These are phyloP conservation scores for Xylaria intraflava DNA, from an alignment of 495 filamentous ascomycete species.

Conservation along the genomic window DNA sequence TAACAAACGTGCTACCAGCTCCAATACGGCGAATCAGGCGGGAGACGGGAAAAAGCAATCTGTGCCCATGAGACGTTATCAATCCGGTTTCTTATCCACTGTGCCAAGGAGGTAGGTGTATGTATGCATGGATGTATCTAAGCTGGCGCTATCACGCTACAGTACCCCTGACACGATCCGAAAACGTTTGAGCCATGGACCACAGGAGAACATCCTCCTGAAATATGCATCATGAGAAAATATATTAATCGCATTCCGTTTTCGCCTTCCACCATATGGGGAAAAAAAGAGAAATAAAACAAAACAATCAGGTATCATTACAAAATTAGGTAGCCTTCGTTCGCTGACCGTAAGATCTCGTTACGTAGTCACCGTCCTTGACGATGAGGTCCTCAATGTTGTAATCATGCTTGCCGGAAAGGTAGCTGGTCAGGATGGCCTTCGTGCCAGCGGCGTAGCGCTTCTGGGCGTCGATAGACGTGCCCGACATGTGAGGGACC, in stretches of 20 bases:
- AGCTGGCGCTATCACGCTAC: conserved; percentile 2
- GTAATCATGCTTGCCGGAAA: conserved; percentile 81
- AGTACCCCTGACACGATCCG: not conserved
- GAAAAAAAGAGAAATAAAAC: too few species aligned
- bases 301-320: too few species aligned
- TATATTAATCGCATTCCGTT: not conserved
- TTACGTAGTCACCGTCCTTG: conserved; percentile 85
- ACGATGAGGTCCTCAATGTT: conserved; percentile 88
- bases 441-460: conserved; percentile 87
- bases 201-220: not conserved
- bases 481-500: conserved; percentile 98
- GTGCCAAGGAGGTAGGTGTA: not conserved
- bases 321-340: conserved; percentile 31
- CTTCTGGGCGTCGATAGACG: conserved; percentile 94
- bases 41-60: too few species aligned
- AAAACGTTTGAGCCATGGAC: not conserved
- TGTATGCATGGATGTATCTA: too few species aligned
- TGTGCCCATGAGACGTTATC: not conserved
- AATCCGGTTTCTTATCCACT: not conserved
- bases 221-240: not conserved
- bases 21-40: too few species aligned
- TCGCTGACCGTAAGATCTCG: conserved; percentile 88
- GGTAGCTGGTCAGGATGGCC: conserved; percentile 84
- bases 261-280: not conserved
- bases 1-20: too few species aligned